Evolutionary conservation across 2,329 filamentous ascomycete genomes (phyloP).

Genomic region (Beauveria pseudobassiana): DNA sequence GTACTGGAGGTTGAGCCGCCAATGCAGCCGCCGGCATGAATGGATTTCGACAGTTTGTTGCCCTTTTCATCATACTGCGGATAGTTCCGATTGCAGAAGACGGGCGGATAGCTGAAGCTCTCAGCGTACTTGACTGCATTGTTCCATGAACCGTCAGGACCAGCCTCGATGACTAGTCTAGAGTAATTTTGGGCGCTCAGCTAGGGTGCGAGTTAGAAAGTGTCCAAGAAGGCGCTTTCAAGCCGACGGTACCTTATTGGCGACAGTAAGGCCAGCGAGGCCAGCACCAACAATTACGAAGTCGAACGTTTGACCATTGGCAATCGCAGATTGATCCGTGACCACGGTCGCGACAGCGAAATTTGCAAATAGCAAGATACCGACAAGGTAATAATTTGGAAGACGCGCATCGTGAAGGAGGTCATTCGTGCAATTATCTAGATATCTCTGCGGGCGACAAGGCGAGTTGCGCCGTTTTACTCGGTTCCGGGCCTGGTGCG

Average conservation of each 20-base stretch:
- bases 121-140: constrained; percentile 14
- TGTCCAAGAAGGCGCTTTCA: neutral
- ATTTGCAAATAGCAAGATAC: neutral
- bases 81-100: constrained; percentile 18
- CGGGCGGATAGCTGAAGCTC: constrained; percentile 13
- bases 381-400: neutral
- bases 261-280: constrained; percentile 25
- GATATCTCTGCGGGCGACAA: no score
- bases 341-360: constrained; percentile 12
- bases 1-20: constrained; percentile 19
- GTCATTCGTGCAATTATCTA: neutral
- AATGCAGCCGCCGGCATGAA: constrained; percentile 19
- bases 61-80: constrained; percentile 16
- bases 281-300: constrained; percentile 33
- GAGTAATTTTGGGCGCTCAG: constrained; percentile 17
- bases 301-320: constrained; percentile 16
- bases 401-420: neutral
- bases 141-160: constrained; percentile 18
- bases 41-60: constrained; percentile 9
- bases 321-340: constrained; percentile 16
- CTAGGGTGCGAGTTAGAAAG: constrained; percentile 2
- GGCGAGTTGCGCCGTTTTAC: neutral
- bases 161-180: constrained; percentile 19
- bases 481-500: neutral
- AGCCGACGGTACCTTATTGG: constrained; percentile 11